Percentiles rank a stretch among this genome's conserved stretches.
Evolutionary conservation across 768 basidiomycete species (phyloP).

Genomic region (Tephrocybe sp.): DNA sequence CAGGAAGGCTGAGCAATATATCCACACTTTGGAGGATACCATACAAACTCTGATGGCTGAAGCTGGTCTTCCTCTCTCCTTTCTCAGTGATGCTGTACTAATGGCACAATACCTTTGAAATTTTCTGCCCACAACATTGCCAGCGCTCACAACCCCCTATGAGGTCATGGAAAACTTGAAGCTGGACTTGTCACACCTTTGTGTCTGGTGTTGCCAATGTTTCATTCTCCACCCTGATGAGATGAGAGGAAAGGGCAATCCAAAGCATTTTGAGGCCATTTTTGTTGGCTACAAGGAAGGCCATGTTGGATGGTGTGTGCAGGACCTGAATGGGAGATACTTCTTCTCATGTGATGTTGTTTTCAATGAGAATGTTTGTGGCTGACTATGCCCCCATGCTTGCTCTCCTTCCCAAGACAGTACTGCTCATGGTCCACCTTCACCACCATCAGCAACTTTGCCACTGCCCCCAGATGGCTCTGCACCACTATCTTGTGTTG

Average conservation of each 20-base stretch:
- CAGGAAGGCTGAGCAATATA: constrained; percentile 27
- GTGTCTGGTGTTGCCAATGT: constrained; percentile 29
- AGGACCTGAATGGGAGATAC: not conserved
- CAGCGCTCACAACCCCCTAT: constrained; percentile 17
- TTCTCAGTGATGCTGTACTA: constrained; percentile 23
- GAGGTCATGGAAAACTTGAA: constrained; percentile 19
- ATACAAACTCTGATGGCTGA: constrained; percentile 23
- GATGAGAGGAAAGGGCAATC: constrained; percentile 14
- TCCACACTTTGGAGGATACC: constrained; percentile 25
- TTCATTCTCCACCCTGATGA: constrained; percentile 22
- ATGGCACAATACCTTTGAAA: constrained; percentile 22
- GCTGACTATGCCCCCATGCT: not conserved
- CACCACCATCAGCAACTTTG: too few species aligned
- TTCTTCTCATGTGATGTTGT: not conserved
- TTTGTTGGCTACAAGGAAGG: constrained; percentile 18
- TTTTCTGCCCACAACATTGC: constrained; percentile 23
- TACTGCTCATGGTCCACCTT: not conserved
- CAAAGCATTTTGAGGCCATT: constrained; percentile 18
- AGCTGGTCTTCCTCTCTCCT: constrained; percentile 18
- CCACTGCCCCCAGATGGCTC: too few species aligned
- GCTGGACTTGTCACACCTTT: constrained; percentile 26
- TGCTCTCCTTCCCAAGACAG: too few species aligned
- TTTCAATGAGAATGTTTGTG: not conserved
- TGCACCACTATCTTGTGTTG: not conserved
- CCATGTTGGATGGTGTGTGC: not conserved